Evolutionary conservation across 257 asterid species (phyloP).

Genomic region (Catharanthus roseus): DNA sequence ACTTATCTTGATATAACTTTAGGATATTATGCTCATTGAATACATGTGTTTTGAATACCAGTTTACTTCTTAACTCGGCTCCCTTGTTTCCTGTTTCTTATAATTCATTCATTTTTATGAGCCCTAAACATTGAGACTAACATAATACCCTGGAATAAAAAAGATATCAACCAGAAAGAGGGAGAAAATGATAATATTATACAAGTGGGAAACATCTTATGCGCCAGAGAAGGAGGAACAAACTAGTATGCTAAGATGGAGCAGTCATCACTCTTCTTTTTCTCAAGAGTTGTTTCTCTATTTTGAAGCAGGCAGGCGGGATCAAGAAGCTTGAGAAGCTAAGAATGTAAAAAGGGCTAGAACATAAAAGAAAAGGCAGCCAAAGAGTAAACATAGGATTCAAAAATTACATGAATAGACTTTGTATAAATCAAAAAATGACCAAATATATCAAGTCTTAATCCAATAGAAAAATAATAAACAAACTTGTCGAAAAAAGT

Average conservation of each 20-base stretch:
- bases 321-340: not conserved
- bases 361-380: not conserved
- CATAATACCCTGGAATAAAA: not conserved
- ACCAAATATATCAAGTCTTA: no score
- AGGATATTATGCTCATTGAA: not conserved
- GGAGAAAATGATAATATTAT: not conserved
- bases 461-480: no score
- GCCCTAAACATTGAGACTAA: not conserved
- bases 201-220: not conserved
- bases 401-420: no score
- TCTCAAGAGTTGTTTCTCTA: not conserved
- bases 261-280: not conserved
- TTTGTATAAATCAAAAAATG: no score
- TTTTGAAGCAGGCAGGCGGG: not conserved
- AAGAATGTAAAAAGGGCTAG: not conserved
- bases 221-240: not conserved
- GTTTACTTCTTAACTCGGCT: no score
- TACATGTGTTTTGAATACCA: no score
- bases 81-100: not conserved
- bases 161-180: not conserved
- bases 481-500: no score
- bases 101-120: not conserved
- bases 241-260: not conserved
- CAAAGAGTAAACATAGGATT: not conserved
- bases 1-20: not conserved